These are phyloP conservation scores for Aspergillus alliaceus DNA, from an alignment of 2,329 filamentous ascomycete genomes.

Conservation along the genomic window DNA sequence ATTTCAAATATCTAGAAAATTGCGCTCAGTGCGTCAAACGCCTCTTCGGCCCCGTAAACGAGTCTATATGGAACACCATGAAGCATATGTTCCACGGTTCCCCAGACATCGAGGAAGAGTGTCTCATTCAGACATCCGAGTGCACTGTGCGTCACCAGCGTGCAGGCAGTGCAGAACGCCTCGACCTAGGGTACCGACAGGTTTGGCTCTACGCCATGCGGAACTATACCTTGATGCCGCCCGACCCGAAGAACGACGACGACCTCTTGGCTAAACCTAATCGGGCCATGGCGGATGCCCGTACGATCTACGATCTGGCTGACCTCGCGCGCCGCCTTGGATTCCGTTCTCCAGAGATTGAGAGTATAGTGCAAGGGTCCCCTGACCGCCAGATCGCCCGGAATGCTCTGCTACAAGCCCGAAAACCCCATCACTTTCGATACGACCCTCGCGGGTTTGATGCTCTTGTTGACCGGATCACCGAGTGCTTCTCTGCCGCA, in stretches of 20 bases:
- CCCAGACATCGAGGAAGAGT: conserved; percentile 8
- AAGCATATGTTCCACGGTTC: conserved; percentile 9
- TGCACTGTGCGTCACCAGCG: conserved; percentile 18
- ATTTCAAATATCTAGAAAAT: conserved; percentile 19
- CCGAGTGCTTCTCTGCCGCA: not conserved
- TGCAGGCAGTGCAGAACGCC: conserved; percentile 9
- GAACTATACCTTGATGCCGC: conserved; percentile 25
- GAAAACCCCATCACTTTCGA: conserved; percentile 13
- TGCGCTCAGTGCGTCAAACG: conserved; percentile 27
- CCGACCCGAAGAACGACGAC: conserved; percentile 14
- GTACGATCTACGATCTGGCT: conserved; percentile 22
- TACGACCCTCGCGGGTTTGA: not conserved
- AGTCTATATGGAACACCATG: conserved; percentile 8
- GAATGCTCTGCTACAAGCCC: conserved; percentile 19
- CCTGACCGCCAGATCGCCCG: conserved; percentile 20
- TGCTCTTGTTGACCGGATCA: not conserved
- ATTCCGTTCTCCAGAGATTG: conserved; percentile 19
- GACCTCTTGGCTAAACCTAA: conserved; percentile 12
- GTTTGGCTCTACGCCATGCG: conserved; percentile 32
- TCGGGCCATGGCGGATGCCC: conserved; percentile 16
- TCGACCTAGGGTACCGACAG: conserved; percentile 24
- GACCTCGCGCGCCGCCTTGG: conserved; percentile 19
- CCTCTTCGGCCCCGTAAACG: conserved; percentile 11
- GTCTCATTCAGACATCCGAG: conserved; percentile 22
- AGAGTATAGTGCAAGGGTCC: conserved; percentile 14